Base-by-base conservation (phyloP, 2,329 filamentous ascomycete genomes). In the Botryosphaeria agaves region DNA sequence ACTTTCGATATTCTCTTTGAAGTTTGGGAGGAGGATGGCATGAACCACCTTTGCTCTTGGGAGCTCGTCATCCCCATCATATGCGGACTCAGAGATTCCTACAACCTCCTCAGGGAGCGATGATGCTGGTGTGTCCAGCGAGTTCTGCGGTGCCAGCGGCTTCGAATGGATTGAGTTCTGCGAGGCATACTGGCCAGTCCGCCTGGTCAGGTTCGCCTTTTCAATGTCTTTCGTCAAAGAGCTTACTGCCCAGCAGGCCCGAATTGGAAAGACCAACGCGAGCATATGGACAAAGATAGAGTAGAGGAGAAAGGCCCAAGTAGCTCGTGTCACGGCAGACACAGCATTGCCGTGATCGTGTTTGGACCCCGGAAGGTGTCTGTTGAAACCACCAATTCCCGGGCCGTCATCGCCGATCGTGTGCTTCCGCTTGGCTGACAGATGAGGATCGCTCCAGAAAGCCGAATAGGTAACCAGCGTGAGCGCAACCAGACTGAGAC, bases 21-120 rank as follows among this genome's bases (percentile, higher is more conserved):
- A 82, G 44, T 79, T 79, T 12, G 76, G 76, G 26, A 82, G 61
- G 38, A 81, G 59, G 36, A 82, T 76, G 9, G 69, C 72, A 45
- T 79, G 72, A 18, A 77, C 53, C 32, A 76, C 51, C 40, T 28
- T 36, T 38, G 14, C 39, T 23, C 30, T 38, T 39, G 16, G 32
- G 33, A 6, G 36, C 33, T 14, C 37, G 34, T 18, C 33, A 35
- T 21, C 40, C 32, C 18, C 41, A 20, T 33, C 7, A 35, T 37
- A 31, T 29, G 34, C 9, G 38, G 38, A 16, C 38, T 41, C 15
- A 36, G 11, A 12, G n/a, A n/a, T n/a, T n/a, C n/a, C n/a, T n/a
- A n/a, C n/a, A n/a, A n/a, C n/a, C n/a, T n/a, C n/a, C n/a, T n/a
- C n/a, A n/a, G n/a, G n/a, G n/a, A n/a, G n/a, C 25, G 25, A 12